phyloP scores from a whole-genome alignment of 1,284 basidiomycete species.

The Rhodotorula glutinis region DNA sequence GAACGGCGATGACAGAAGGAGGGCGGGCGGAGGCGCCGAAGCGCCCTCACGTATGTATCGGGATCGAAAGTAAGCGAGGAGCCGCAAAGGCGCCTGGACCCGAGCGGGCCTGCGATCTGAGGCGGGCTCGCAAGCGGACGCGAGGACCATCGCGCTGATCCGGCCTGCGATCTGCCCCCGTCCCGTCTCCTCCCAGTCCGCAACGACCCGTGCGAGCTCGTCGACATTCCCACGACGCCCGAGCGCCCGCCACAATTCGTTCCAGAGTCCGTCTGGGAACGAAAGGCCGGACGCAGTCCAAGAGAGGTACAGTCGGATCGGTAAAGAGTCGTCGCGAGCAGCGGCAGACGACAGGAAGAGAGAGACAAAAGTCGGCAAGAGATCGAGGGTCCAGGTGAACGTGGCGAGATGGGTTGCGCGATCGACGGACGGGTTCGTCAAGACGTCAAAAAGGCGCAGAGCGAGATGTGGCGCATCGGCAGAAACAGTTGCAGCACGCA shows the following conservation, averaged over 20 bases:
- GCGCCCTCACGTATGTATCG: constrained; percentile 4
- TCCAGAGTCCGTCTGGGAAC: constrained; percentile 30
- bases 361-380: constrained; percentile 11
- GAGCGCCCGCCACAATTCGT: constrained; percentile 22
- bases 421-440: not conserved
- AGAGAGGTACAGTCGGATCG: constrained; percentile 30
- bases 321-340: constrained; percentile 15
- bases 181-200: constrained; percentile 35
- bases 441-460: constrained; percentile 9
- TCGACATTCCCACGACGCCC: constrained; percentile 18
- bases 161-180: constrained; percentile 13
- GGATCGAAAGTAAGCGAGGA: constrained; percentile 28
- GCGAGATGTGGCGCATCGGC: constrained; percentile 10
- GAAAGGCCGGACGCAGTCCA: constrained; percentile 32
- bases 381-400: constrained; percentile 29
- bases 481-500: constrained; percentile 23
- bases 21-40: not conserved
- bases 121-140: not conserved
- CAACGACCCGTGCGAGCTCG: constrained; percentile 24
- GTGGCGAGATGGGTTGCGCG: not conserved
- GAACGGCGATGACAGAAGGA: not conserved
- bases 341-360: constrained; percentile 22
- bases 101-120: not conserved
- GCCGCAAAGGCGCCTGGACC: constrained; percentile 7
- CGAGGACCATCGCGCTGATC: constrained; percentile 20